Conservation (phyloP, 225 moss, liverwort and hornwort species). For the Anthoceros angustus region DNA sequence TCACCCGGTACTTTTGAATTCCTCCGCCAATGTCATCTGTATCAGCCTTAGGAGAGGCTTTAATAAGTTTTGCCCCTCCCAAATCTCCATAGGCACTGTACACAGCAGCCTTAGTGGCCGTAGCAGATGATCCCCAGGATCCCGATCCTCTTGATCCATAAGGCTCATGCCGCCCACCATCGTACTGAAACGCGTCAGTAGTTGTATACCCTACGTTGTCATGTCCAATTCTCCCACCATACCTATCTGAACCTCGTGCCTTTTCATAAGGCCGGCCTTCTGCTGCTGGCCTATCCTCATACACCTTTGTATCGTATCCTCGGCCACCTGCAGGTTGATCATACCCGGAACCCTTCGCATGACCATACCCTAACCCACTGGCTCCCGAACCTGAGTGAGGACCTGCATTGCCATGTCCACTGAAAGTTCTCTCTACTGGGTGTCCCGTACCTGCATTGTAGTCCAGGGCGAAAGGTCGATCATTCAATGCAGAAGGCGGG, state of each 20-base stretch:
- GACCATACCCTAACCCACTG: not conserved
- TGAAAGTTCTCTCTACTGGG: slow-evolving; percentile 16
- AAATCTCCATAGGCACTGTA: slow-evolving; percentile 21
- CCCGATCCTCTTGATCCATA: slow-evolving; percentile 56
- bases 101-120: slow-evolving; percentile 19
- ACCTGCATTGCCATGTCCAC: slow-evolving; percentile 10
- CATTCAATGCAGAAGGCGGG: slow-evolving; percentile 18
- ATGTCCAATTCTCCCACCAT: not conserved
- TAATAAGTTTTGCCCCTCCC: slow-evolving; percentile 32
- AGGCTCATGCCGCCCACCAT: slow-evolving; percentile 61
- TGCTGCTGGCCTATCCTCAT: slow-evolving; percentile 17
- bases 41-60: slow-evolving; percentile 52
- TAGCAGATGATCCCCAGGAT: slow-evolving; percentile 30
- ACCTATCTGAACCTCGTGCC: slow-evolving; percentile 18
- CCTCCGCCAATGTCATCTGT: slow-evolving; percentile 47
- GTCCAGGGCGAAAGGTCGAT: slow-evolving; percentile 23
- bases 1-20: slow-evolving; percentile 78
- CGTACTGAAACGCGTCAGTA: slow-evolving; percentile 72
- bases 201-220: slow-evolving; percentile 17
- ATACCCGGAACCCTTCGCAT: not conserved
- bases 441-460: slow-evolving; percentile 23
- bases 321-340: not conserved
- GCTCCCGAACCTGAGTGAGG: not conserved
- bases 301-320: slow-evolving; percentile 13
- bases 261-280: slow-evolving; percentile 19